Percentiles rank a stretch among this genome's conserved stretches.
These are phyloP conservation scores for Chrysanthemum makinoi DNA, from an alignment of 129 eudicot species.

Conservation along the genomic window DNA sequence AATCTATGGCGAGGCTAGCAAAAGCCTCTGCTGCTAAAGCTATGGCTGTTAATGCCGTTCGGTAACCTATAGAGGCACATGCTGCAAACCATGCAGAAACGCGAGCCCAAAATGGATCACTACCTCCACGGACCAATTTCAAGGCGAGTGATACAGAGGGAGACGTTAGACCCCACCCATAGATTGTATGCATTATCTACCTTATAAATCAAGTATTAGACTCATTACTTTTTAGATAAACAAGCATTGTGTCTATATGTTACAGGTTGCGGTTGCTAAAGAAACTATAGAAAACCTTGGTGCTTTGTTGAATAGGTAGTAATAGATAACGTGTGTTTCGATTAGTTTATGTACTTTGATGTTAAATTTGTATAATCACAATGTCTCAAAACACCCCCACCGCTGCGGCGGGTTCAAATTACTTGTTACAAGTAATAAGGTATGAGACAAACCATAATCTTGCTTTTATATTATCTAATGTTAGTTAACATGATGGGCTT, in stretches of 20 bases:
- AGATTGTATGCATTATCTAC: constrained; percentile 63
- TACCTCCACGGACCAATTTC: constrained; percentile 53
- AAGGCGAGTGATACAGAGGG: constrained; percentile 63
- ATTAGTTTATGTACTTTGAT: no score
- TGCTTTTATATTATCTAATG: no score
- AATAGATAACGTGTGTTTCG: no score
- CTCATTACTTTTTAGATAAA: constrained; percentile 10
- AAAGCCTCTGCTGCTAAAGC: constrained; percentile 97
- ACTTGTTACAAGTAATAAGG: no score
- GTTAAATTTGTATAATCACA: no score
- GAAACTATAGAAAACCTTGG: constrained; percentile 88
- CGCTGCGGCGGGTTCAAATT: no score
- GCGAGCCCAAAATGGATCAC: constrained; percentile 51
- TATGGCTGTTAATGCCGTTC: constrained; percentile 81
- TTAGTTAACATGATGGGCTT: no score
- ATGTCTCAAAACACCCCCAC: no score
- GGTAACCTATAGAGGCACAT: constrained; percentile 92
- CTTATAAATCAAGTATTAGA: not conserved
- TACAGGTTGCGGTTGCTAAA: constrained; percentile 98
- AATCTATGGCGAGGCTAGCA: constrained; percentile 79
- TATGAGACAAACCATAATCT: no score
- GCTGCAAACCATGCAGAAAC: constrained; percentile 55
- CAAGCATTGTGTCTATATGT: constrained; percentile 15
- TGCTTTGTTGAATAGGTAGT: constrained; percentile 54
- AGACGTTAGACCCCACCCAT: constrained; percentile 88